A percentile compares a stretch with the other conserved stretches of the same genome.
These are phyloP conservation scores for Pigoraptor vietnamica DNA, from an alignment of 78 protist genomes.

Conservation along the genomic window DNA sequence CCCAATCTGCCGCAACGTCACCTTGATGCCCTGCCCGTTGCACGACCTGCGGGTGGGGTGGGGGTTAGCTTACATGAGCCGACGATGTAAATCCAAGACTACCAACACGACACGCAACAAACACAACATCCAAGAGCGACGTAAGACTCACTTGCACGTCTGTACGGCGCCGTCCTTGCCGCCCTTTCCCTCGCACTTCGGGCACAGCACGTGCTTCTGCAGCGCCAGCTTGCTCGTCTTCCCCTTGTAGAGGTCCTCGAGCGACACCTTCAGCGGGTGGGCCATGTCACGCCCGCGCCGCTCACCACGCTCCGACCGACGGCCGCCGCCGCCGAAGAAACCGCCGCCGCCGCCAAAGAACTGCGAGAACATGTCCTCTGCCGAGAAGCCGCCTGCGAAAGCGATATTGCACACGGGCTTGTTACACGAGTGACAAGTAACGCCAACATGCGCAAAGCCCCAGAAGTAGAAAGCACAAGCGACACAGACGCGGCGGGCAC, in stretches of 20 bases:
- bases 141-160: background rate
- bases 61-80: background rate
- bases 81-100: background rate
- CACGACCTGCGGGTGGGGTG: conserved; percentile 46
- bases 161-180: conserved; percentile 32
- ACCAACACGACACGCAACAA: background rate
- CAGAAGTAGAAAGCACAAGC: too few relatives aligned
- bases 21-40: conserved; percentile 69
- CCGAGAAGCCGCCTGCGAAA: background rate
- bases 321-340: conserved; percentile 39
- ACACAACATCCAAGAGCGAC: background rate
- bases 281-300: conserved; percentile 1
- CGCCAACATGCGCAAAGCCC: too few relatives aligned
- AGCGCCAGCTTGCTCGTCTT: conserved; percentile 74
- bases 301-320: background rate
- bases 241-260: conserved; percentile 96
- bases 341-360: conserved; percentile 23
- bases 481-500: too few relatives aligned
- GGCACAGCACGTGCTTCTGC: conserved; percentile 73
- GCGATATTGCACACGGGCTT: too few relatives aligned
- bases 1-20: conserved; percentile 70
- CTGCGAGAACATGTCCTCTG: conserved; percentile 25
- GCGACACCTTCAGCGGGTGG: conserved; percentile 36
- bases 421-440: too few relatives aligned
- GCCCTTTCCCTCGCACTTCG: conserved; percentile 71